Base-by-base conservation (phyloP, 2,329 filamentous ascomycete genomes). In the Arachnopeziza araneosa region DNA sequence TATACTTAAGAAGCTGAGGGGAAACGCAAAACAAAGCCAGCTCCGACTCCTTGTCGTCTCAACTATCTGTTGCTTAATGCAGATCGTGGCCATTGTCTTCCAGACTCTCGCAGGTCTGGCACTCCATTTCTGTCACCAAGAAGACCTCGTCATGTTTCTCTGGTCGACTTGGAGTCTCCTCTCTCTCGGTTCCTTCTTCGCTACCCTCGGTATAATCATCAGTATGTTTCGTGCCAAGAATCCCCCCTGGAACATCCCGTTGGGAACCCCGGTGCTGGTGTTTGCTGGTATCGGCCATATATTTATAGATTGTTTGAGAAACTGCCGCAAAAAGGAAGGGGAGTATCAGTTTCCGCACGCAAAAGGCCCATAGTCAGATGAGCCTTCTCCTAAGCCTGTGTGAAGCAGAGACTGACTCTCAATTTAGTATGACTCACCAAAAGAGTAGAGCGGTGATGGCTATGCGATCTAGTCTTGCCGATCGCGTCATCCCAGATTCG, bases 181-280 rank as follows among this genome's bases (percentile, higher is more conserved):
- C 12, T 81, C 83, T 63, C 72, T 84, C 5, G 83, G 82, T 1
- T 80, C 80, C 1, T 70, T 82, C 60, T 82, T 84, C 52, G 82
- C 83, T 59, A 82, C 84, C 66, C 69, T 79, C 24, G 82, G 83
- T 26, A 78, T 85, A 60, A 76, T 80, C 24, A 71, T 84, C 7
- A 76, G 75, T 10, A 78, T 83, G 63, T 75, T 77, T 2, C 67
- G 83, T 14, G 74, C 75, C 52, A 75, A 76, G 60, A 78, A 81
- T 26, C 82, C 82, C 75, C 78, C 79, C 0, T 85, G 82, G 82
- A 81, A 78, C 9, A 75, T 84, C 4, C 81, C 81, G 14, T 70
- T 85, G 12, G 83, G 83, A 14, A 85, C 82, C 1, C 82, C 82
- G 0, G 81, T 85, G 2, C 75, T 85, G 2, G 81, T 85, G 44